Evolutionary conservation across 345 rosid genomes (phyloP), one percentile per base, ranked within the genome.

Genomic region (Crucihimalaya himalaica): DNA sequence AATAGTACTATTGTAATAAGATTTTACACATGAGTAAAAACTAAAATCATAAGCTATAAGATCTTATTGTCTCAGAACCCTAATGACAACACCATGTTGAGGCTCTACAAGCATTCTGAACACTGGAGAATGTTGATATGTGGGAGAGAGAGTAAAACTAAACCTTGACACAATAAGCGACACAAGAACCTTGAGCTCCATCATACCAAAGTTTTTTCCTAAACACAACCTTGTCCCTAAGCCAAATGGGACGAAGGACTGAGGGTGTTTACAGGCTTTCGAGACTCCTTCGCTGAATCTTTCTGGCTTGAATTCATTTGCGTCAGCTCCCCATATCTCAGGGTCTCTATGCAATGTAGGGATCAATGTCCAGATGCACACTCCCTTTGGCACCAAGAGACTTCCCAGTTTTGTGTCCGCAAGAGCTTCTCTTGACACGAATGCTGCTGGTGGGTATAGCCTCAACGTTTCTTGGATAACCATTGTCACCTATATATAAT

Each of bases 101-200:
- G 98, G 96, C 68, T 84, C 89, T 6, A 89, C 88, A 23, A 89
- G 82, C 94, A 92, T 87, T 66, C 86, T 81, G 37, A 71, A 86
- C 63, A 79, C 79, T 1, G 98, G 95, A 31, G 90, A 83, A 61
- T 89, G 96, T 29, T 73, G 78, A 70, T 93, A 93, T 7, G 74
- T 73, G 1, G 94, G 86, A 19, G 97, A 86, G 4, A 91, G 70
- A 59, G 88, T 75, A 79, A 91, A 82, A 8, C 73, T 82, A 37
- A 89, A 89, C 76, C 78, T 84, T 58, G 91, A 91, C 48, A 93
- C 84, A n/a, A 93, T 62, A 54, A 88, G 80, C 1, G 86, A 78
- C 27, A 93, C 56, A 53, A 87, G 79, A 39, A 84, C 74, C 76
- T 91, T 91, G 64, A 87, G 68, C 57, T 93, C 83, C 48, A 84